Base-by-base conservation (phyloP, 2,329 filamentous ascomycete genomes). In the Seiridium unicorne region DNA sequence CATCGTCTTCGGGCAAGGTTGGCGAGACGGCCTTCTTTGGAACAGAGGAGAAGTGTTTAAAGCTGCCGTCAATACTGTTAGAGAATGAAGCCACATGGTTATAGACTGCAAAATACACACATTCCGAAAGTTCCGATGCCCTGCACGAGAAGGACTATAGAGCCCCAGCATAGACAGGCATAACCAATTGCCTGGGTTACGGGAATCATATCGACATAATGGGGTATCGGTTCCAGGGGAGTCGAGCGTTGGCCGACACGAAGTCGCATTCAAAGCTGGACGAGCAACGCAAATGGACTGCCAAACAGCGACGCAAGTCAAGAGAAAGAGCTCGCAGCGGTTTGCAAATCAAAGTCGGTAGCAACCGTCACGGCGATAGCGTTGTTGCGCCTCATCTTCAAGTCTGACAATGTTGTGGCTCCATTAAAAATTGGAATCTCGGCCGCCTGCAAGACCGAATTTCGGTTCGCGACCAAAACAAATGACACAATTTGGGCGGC, bases 91-190 rank as follows among this genome's bases (percentile, higher is more conserved):
- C 31, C 7, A 49, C 44, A 13, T 48, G 38, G 38, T 46, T 44
- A 11, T 9, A n/a, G 31, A 9, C 18, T 31, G 49, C 7, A 4
- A 4, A 11, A 60, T 62, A 51, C 53, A 31, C 73, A 87, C 86
- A 88, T 76, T 65, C 85, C 78, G 59, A 74, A 78, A 60, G 83
- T 80, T 60, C 86, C 86, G 57, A 88, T 79, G 38, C 68, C 68
- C 65, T 89, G 83, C 35, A 89, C 82, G 5, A 80, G 46, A 46
- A 85, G 68, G 34, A 89, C 77, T 40, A 80, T 66, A 57, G 73
- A 70, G 66, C 78, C 81, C 84, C 87, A 88, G 62, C 79, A 66
- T 44, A 85, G 75, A 64, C 79, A 84, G 55, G 77, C 71, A 58
- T 74, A 73, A 64, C 84, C 84, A 54, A 81, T 51, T 32, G 65